These are phyloP conservation scores for Galerina sulciceps DNA, from an alignment of 768 basidiomycete species.

Conservation along the genomic window DNA sequence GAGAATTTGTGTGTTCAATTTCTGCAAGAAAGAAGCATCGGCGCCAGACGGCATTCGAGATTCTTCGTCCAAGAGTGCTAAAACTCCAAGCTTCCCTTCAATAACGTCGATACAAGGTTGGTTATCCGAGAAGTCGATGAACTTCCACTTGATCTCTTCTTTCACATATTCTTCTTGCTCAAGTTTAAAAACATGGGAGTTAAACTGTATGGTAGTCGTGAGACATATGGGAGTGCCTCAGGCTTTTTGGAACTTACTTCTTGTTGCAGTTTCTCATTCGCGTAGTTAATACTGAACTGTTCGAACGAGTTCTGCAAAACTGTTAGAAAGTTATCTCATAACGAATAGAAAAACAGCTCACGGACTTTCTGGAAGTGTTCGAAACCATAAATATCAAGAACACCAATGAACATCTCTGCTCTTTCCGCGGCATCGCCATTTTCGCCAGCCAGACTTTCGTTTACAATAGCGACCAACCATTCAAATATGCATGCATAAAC, in stretches of 20 bases:
- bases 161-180: conserved; percentile 99
- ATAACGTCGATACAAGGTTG: conserved; percentile 99
- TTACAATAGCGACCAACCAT: conserved; percentile 97
- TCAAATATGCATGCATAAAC: conserved; percentile 99
- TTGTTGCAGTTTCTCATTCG: conserved; percentile 97
- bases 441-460: conserved; percentile 96
- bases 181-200: conserved; percentile 98
- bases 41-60: conserved; percentile 94
- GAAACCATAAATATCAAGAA: conserved; percentile 96
- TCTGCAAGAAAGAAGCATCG: conserved; percentile 91
- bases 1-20: conserved; percentile 81
- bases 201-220: conserved; percentile 64
- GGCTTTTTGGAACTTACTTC: conserved; percentile 58
- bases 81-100: conserved; percentile 94
- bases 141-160: conserved; percentile 99
- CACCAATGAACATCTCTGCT: conserved; percentile 99
- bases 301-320: conserved; percentile 78
- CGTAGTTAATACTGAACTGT: conserved; percentile 99
- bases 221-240: conserved; percentile 3
- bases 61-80: conserved; percentile 96
- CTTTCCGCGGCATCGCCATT: conserved; percentile 86
- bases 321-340: conserved; percentile 1
- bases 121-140: conserved; percentile 99
- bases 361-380: conserved; percentile 94
- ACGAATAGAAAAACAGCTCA: not conserved